Base-by-base conservation (phyloP, 2,329 filamentous ascomycete genomes). In the Aurifilum marmelostoma region DNA sequence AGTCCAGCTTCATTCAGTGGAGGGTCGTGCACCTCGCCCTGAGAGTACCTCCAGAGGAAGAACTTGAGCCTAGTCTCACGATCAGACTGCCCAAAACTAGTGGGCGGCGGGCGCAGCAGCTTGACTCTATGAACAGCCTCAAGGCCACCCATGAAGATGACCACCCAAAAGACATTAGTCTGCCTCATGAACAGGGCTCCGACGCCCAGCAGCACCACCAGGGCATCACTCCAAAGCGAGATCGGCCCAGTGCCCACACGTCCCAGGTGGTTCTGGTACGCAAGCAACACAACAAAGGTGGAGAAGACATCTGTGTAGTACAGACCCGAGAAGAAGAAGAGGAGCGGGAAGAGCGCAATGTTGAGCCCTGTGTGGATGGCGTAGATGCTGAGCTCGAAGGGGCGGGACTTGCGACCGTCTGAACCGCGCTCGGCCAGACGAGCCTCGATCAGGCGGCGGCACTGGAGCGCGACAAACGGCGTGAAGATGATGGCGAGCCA, bases 131-230 rank as follows among this genome's bases (percentile, higher is more conserved):
- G 83, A 2, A 88, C 78, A 58, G 81, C 80, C 77, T 90, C 85
- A 56, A 88, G 71, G 7, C 86, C 89, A 27, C 91, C 91, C 74
- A 93, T 87, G 75, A 92, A 93, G 0, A 94, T 83, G 0, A 92
- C 91, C 0, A 94, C 90, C 96, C 96, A 99, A 77, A 99, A 97
- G 67, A 98, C 91, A 75, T 99, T 99, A 0, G 96, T 99, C 79
- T 99, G 96, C 32, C 96, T 86, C 83, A 97, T 96, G 2, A 87
- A 81, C 27, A 99, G 83, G 1, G 93, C 85, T 1, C 87, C 71
- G 0, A 93, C 72, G 0, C 94, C 94, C 7, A 91, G 77, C 0
- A 83, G 1, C 0, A 92, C 71, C 0, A 83, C 82, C 14, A 73
- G 71, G 0, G 89, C 1, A 63, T 83, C 83, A 58, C 78, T 85